Evolutionary conservation across 2,329 filamentous ascomycete species (phyloP), one percentile per base, ranked within the genome.

Genomic region (Curvularia eragrostidis): DNA sequence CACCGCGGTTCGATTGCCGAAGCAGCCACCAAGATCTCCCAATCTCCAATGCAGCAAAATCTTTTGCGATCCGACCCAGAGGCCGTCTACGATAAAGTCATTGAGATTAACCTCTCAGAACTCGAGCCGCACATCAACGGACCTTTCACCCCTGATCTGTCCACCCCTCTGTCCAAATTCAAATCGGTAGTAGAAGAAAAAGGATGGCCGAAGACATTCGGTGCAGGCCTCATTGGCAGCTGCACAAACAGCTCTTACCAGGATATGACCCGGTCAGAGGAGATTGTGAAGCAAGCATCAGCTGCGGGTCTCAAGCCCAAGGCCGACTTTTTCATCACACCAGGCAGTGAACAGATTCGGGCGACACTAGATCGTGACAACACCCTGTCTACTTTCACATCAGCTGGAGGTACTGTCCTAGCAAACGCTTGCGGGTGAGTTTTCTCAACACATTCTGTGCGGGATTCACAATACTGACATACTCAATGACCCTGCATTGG

Each of bases 211-310:
- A 86, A 91, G 74, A 92, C 89, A 62, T 89, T 99, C 61, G 95
- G 93, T 12, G 94, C 95, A 24, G 93, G 93, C 50, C 85, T 99
- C 53, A 99, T 99, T 74, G 95, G 95, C 59, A 97, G 93, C 81
- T 99, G 95, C 83, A 99, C 95, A 49, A 99, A 99, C 84, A 96
- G 91, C 77, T 98, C 95, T 2, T 99, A 98, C 77, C 90, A 97
- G 79, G 95, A 99, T 76, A 99, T 99, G 95, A 96, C 93, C 34
- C 89, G 94, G 61, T 91, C 93, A 13, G 94, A 97, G 79, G 88
- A 93, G 73, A 86, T 99, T 55, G 91, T 98, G 57, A 93, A 94
- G 78, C 93, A 97, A 77, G 95, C 95, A 9, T 85, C 89, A 51
- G 87, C 89, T 58, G 95, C 93, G n/a, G 95, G 95, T 15, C 83